Conservation (phyloP, 208 protist species). For the Acanthamoeba rhysodes region DNA sequence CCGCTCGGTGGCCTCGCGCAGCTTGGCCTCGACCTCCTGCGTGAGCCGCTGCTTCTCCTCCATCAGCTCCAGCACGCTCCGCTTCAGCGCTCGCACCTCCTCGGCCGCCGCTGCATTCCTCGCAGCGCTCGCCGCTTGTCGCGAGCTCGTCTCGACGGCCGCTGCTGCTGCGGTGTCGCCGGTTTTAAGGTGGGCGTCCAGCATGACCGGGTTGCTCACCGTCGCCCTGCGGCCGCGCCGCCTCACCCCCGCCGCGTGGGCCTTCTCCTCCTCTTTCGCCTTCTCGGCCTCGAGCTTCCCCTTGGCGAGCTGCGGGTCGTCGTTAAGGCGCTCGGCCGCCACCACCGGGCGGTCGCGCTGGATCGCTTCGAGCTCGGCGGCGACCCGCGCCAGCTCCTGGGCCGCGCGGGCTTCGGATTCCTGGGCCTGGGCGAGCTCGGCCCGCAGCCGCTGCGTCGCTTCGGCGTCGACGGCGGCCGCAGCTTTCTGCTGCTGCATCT, state of each 20-base stretch:
- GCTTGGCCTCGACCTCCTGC: conserved; percentile 23
- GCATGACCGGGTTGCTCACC: background rate
- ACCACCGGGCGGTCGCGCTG: background rate
- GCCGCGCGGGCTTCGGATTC: background rate
- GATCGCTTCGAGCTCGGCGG: background rate
- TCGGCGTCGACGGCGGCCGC: background rate
- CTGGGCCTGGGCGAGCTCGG: background rate
- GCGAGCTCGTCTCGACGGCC: background rate
- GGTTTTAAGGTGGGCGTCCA: background rate
- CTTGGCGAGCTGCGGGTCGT: background rate
- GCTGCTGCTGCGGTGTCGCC: background rate
- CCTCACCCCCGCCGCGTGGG: background rate
- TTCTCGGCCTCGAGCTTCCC: background rate
- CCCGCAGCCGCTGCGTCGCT: background rate
- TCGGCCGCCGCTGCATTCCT: background rate
- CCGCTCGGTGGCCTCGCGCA: background rate
- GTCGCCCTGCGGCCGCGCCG: background rate
- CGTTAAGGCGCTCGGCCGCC: background rate
- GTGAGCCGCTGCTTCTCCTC: background rate
- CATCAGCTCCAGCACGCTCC: background rate
- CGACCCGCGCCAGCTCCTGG: background rate
- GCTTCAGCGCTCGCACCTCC: background rate
- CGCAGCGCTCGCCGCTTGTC: background rate
- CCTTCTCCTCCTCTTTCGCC: background rate
- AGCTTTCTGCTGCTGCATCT: background rate